Evolutionary conservation across 805 yeast genomes (phyloP).

Genomic region (Millerozyma acaciae): DNA sequence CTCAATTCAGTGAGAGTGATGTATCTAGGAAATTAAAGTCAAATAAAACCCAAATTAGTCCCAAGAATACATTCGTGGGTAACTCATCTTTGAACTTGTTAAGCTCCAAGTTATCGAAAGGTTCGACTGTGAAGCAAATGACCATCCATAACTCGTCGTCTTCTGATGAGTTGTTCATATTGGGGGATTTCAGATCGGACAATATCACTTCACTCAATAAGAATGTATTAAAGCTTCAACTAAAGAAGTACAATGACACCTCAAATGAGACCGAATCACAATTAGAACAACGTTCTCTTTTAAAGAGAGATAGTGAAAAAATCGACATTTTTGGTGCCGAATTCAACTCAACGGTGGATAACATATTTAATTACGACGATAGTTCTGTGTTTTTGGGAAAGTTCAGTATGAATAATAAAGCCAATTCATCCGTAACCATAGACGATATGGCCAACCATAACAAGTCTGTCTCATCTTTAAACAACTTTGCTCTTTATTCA

Average conservation of each 20-base stretch:
- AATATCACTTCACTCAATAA: conserved; percentile 24
- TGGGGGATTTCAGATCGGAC: conserved; percentile 43
- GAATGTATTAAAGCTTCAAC: conserved; percentile 24
- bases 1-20: conserved; percentile 25
- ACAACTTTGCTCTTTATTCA: conserved; percentile 35
- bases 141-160: conserved; percentile 21
- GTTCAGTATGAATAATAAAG: conserved; percentile 25
- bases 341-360: conserved; percentile 27
- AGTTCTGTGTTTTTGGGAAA: conserved; percentile 29
- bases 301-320: conserved; percentile 14
- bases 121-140: conserved; percentile 35
- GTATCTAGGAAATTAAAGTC: conserved; percentile 17
- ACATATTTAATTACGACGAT: conserved; percentile 15
- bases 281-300: conserved; percentile 4
- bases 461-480: conserved; percentile 18
- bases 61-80: conserved; percentile 35
- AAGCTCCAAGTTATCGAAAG: conserved; percentile 24
- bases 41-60: conserved; percentile 20
- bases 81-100: conserved; percentile 37
- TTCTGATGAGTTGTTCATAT: conserved; percentile 34
- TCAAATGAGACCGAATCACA: conserved; percentile 25
- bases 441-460: conserved; percentile 27
- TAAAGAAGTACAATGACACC: conserved; percentile 28
- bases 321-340: conserved; percentile 21
- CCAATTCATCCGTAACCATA: conserved; percentile 22